Conservation (phyloP, 306 rosid species). For the Arachis hypogaea region DNA sequence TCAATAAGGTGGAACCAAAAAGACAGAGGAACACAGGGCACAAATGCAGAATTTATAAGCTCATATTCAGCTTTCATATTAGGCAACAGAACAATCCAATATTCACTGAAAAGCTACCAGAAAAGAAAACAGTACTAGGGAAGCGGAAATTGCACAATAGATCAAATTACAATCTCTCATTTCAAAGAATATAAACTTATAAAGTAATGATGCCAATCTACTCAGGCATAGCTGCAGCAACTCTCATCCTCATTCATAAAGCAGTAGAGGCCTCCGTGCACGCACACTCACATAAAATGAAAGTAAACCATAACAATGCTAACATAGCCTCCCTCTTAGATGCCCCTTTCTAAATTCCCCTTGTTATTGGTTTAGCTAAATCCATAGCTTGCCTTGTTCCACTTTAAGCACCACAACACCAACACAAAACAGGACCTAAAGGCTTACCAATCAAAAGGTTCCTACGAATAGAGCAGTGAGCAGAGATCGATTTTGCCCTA, state of each 20-base stretch:
- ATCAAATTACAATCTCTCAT: constrained; percentile 12
- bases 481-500: no score
- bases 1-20: constrained; percentile 7
- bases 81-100: constrained; percentile 18
- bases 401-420: neutral
- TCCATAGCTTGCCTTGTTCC: neutral
- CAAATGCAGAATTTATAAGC: constrained; percentile 12
- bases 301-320: neutral
- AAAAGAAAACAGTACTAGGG: constrained; percentile 18
- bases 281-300: neutral
- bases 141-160: constrained; percentile 1
- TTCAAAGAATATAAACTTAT: neutral
- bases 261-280: no score
- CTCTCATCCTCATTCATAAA: neutral
- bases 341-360: neutral
- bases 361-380: neutral
- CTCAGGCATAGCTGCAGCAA: constrained; percentile 2
- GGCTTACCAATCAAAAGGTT: neutral
- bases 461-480: neutral
- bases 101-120: neutral
- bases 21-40: constrained; percentile 29
- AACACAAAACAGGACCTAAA: constrained; percentile 1
- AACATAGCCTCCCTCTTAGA: neutral
- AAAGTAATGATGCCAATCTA: constrained; percentile 8
- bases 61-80: constrained; percentile 6